Percentiles rank a stretch among this genome's conserved stretches.
Conservation (phyloP, 2,329 filamentous ascomycete genomes). For the Daldinia eschscholtzii region DNA sequence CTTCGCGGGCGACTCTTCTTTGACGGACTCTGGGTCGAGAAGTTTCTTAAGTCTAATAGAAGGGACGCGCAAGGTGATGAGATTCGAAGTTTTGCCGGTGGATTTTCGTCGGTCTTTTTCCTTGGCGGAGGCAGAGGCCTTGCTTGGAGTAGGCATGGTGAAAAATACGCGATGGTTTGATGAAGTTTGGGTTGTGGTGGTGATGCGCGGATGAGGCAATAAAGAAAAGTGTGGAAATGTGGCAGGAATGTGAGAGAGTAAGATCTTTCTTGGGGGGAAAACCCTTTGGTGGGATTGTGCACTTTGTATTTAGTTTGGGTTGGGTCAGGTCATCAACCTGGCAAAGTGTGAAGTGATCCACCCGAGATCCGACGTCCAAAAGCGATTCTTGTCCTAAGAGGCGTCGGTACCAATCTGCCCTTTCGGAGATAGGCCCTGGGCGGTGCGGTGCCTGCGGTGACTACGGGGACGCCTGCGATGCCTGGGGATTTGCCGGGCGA, state of each 20-base stretch:
- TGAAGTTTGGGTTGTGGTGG: slow-evolving; percentile 22
- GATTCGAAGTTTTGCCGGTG: slow-evolving; percentile 51
- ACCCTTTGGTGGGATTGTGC: slow-evolving; percentile 41
- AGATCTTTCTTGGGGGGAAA: slow-evolving; percentile 33
- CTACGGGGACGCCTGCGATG: slow-evolving; percentile 23
- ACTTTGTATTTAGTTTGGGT: slow-evolving; percentile 42
- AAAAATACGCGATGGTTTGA: slow-evolving; percentile 22
- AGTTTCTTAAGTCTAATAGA: slow-evolving; percentile 65
- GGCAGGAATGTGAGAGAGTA: slow-evolving; percentile 26
- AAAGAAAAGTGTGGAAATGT: slow-evolving; percentile 29
- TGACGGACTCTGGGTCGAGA: slow-evolving; percentile 58
- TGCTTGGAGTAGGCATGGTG: slow-evolving; percentile 55
- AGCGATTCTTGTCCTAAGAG: slow-evolving; percentile 31
- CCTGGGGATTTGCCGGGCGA: slow-evolving; percentile 21
- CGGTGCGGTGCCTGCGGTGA: slow-evolving; percentile 21
- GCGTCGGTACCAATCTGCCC: slow-evolving; percentile 23
- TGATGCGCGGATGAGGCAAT: slow-evolving; percentile 27
- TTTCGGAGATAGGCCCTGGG: slow-evolving; percentile 38
- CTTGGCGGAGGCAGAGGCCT: slow-evolving; percentile 55
- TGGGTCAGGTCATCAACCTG: slow-evolving; percentile 43
- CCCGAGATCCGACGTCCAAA: slow-evolving; percentile 38
- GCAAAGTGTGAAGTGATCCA: slow-evolving; percentile 46
- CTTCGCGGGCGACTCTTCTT: slow-evolving; percentile 61
- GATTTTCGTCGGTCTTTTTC: slow-evolving; percentile 63
- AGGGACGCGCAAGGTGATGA: slow-evolving; percentile 67